phyloP scores from a whole-genome alignment of 176 grass and related monocot species.

The Cenchrus americanus region DNA sequence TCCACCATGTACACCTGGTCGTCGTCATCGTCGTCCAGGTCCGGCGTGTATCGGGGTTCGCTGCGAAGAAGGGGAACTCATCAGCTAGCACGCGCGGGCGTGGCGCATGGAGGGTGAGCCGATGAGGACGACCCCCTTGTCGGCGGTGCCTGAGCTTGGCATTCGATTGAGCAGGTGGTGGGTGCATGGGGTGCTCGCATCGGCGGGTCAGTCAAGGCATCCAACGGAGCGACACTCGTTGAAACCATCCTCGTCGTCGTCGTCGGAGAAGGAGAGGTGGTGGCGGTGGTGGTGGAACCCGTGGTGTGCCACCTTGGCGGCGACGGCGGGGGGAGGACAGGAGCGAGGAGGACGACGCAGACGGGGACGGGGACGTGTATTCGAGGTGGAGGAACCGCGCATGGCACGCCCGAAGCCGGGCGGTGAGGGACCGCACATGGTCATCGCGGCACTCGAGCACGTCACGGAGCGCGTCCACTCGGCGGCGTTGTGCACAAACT shows the following conservation, averaged over 20 bases:
- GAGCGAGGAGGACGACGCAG: not conserved
- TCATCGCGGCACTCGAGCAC: conserved; percentile 51
- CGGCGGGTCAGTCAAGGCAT: too few species aligned
- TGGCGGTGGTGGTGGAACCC: not conserved
- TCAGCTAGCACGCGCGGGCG: conserved; percentile 1
- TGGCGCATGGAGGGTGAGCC: too few species aligned
- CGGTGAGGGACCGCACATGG: conserved; percentile 31
- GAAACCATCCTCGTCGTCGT: conserved; percentile 8
- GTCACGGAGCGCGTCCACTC: conserved; percentile 49
- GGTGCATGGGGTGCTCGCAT: too few species aligned
- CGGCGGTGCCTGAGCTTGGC: too few species aligned
- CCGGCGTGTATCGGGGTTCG: not conserved
- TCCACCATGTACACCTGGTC: conserved; percentile 72
- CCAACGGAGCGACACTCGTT: not conserved
- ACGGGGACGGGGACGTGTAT: conserved; percentile 12
- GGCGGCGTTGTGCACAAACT: conserved; percentile 60
- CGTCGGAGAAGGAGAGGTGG: not conserved
- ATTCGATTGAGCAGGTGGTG: too few species aligned
- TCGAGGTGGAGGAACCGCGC: conserved; percentile 54
- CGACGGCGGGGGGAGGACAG: not conserved
- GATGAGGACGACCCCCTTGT: not conserved
- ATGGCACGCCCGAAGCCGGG: conserved; percentile 40
- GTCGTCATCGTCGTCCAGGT: conserved; percentile 42
- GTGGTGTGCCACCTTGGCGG: too few species aligned
- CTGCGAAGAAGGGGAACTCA: conserved; percentile 37